Percentiles rank a stretch among this genome's conserved stretches.
These are phyloP conservation scores for barrel medic (Medicago truncatula) DNA, from an alignment of 306 rosid species.

Conservation along the genomic window DNA sequence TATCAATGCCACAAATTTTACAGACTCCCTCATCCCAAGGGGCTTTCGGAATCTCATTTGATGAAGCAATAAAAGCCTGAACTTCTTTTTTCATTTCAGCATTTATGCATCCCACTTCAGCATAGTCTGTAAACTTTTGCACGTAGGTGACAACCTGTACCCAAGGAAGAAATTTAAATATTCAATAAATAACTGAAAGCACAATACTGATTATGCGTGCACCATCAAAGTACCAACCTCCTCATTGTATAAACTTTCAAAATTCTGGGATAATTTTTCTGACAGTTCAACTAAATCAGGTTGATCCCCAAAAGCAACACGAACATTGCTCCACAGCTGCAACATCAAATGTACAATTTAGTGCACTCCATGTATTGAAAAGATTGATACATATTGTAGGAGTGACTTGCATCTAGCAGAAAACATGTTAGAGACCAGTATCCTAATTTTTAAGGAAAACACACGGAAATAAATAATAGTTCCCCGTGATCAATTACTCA, in stretches of 20 bases:
- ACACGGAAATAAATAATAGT: constrained; percentile 29
- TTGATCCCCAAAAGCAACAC: constrained; percentile 86
- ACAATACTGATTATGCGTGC: constrained; percentile 35
- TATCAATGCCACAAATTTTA: constrained; percentile 98
- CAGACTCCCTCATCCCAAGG: constrained; percentile 99
- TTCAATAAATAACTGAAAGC: constrained; percentile 32
- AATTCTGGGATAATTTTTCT: constrained; percentile 73
- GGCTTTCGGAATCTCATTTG: constrained; percentile 85
- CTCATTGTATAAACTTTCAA: constrained; percentile 69
- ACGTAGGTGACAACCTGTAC: constrained; percentile 74
- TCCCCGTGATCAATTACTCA: constrained; percentile 5
- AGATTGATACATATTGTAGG: constrained; percentile 1
- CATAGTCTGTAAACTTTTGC: constrained; percentile 64
- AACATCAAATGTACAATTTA: constrained; percentile 43
- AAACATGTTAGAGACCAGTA: constrained; percentile 16
- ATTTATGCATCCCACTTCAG: constrained; percentile 64
- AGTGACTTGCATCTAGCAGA: constrained; percentile 17
- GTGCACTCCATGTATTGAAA: constrained; percentile 25
- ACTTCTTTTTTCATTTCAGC: constrained; percentile 75
- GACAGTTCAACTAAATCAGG: constrained; percentile 88
- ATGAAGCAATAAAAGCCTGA: constrained; percentile 60
- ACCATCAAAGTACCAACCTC: constrained; percentile 65
- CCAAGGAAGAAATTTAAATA: constrained; percentile 25
- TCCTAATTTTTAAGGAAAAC: constrained; percentile 34
- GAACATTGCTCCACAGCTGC: constrained; percentile 94